These are phyloP conservation scores for Sphaerulina musiva DNA, from an alignment of 2,329 filamentous ascomycete genomes.

Conservation along the genomic window DNA sequence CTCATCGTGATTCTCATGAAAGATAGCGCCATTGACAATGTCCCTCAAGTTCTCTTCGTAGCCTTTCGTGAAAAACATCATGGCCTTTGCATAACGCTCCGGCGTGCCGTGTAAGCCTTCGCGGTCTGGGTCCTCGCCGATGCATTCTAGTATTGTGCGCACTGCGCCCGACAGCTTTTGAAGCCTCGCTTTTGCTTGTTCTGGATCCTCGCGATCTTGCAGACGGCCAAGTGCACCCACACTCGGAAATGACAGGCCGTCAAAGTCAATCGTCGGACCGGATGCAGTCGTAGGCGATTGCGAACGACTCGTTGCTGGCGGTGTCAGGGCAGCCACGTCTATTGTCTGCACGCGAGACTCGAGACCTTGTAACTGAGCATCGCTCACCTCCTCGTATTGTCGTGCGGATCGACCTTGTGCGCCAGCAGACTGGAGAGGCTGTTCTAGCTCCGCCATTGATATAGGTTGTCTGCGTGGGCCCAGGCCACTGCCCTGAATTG, in stretches of 20 bases:
- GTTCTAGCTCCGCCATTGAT: constrained; percentile 36
- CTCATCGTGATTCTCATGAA: constrained; percentile 94
- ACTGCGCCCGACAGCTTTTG: constrained; percentile 58
- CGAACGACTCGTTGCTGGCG: constrained; percentile 46
- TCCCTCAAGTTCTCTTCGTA: constrained; percentile 92
- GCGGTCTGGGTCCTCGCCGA: constrained; percentile 59
- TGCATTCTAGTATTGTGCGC: constrained; percentile 57
- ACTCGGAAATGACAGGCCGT: constrained; percentile 52
- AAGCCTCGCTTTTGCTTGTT: constrained; percentile 52
- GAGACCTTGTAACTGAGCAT: constrained; percentile 37
- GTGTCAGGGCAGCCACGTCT: constrained; percentile 48
- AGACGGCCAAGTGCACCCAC: constrained; percentile 28
- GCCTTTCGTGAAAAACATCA: constrained; percentile 93
- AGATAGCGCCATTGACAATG: constrained; percentile 88
- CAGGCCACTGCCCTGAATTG: constrained; percentile 52
- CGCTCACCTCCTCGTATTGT: constrained; percentile 39
- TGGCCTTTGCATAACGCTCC: constrained; percentile 84
- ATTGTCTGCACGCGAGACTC: constrained; percentile 44
- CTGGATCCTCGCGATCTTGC: constrained; percentile 41
- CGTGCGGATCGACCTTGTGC: constrained; percentile 13
- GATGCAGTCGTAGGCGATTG: constrained; percentile 47
- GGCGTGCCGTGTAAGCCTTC: constrained; percentile 63
- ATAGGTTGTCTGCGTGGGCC: constrained; percentile 42
- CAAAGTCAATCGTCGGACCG: constrained; percentile 47
- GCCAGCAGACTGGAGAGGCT: constrained; percentile 8